These are phyloP conservation scores for Neurospora sp. DNA, from an alignment of 495 filamentous ascomycete species.

Conservation along the genomic window DNA sequence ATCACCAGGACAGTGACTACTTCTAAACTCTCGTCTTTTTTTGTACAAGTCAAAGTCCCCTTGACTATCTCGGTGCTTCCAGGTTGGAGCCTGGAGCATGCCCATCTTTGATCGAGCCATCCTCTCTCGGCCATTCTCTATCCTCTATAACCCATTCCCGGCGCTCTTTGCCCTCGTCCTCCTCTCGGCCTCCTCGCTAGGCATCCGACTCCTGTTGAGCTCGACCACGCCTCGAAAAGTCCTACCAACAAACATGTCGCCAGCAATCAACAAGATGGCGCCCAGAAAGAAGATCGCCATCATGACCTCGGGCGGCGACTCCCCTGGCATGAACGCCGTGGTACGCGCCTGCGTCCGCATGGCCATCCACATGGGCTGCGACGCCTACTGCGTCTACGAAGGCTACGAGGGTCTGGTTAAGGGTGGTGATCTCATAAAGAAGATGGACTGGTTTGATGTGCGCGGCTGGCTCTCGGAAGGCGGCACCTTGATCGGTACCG, in stretches of 20 bases:
- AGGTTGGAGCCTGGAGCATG: constrained; percentile 20
- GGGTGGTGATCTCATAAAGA: constrained; percentile 76
- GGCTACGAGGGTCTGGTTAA: constrained; percentile 93
- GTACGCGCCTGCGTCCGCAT: constrained; percentile 91
- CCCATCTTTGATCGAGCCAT: constrained; percentile 8
- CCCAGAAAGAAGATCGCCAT: constrained; percentile 76
- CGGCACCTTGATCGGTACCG: constrained; percentile 94
- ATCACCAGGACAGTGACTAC: background rate
- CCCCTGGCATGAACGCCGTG: constrained; percentile 94
- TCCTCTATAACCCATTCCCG: constrained; percentile 16
- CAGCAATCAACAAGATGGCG: constrained; percentile 22
- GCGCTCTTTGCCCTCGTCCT: constrained; percentile 14
- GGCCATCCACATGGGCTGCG: constrained; percentile 77
- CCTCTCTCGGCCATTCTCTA: constrained; percentile 14
- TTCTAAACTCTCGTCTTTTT: background rate
- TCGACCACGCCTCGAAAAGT: background rate
- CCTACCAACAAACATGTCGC: background rate
- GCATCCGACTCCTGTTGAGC: constrained; percentile 6
- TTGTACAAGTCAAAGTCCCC: background rate
- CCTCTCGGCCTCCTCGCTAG: constrained; percentile 12
- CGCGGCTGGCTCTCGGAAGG: constrained; percentile 90
- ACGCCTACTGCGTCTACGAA: constrained; percentile 84
- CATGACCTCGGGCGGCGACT: constrained; percentile 95
- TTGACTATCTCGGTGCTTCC: constrained; percentile 1
- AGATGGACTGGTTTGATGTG: constrained; percentile 90